phyloP scores from a whole-genome alignment of 2,329 filamentous ascomycete species.

The Phaeosphaeria sp. region DNA sequence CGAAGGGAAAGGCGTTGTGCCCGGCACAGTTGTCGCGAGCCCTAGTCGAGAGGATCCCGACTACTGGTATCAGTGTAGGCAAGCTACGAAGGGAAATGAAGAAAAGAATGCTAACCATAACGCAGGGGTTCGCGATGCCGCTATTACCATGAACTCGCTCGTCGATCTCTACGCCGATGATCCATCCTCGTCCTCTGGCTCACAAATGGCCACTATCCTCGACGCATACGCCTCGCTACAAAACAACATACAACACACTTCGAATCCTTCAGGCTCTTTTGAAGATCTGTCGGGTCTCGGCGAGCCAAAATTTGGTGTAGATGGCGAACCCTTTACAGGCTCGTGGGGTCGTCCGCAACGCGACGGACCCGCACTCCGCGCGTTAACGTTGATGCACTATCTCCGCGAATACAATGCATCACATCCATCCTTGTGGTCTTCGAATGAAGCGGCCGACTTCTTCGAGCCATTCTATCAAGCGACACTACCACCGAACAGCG shows the following conservation, averaged over 20 bases:
- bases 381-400: conserved; percentile 52
- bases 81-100: neutral
- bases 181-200: conserved; percentile 32
- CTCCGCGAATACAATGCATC: conserved; percentile 50
- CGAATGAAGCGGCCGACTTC: conserved; percentile 31
- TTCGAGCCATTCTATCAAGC: conserved; percentile 48
- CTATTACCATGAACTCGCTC: conserved; percentile 52
- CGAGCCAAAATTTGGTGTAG: conserved; percentile 53
- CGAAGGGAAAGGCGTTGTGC: conserved; percentile 38
- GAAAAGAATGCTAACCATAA: conserved; percentile 9
- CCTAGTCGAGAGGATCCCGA: conserved; percentile 50
- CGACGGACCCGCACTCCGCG: conserved; percentile 53
- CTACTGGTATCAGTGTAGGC: conserved; percentile 55
- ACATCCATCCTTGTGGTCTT: conserved; percentile 46
- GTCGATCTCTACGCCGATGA: conserved; percentile 49
- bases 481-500: conserved; percentile 43
- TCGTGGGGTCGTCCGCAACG: conserved; percentile 54
- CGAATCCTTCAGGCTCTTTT: conserved; percentile 48
- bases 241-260: conserved; percentile 47
- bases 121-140: conserved; percentile 53
- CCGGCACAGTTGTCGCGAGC: conserved; percentile 53
- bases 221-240: conserved; percentile 44
- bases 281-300: conserved; percentile 48
- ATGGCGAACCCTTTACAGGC: conserved; percentile 46
- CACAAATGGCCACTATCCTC: conserved; percentile 38